A percentile compares a stretch with the other conserved stretches of the same genome.
Evolutionary conservation across 805 yeast genomes (phyloP).

Genomic region (Metschnikowia noctiluminum): DNA sequence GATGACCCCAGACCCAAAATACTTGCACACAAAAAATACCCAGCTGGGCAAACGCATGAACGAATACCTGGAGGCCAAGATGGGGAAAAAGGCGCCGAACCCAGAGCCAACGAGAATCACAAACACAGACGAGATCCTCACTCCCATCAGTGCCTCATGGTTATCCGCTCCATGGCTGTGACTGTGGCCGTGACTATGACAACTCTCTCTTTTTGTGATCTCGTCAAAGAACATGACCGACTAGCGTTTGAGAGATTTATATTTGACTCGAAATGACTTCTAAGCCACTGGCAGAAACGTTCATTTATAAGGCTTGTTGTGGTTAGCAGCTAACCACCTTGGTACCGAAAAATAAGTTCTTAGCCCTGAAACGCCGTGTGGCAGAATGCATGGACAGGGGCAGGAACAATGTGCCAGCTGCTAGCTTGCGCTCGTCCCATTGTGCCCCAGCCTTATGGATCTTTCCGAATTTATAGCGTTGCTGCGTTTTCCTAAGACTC

Average conservation of each 20-base stretch:
- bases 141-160: conserved; percentile 41
- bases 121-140: conserved; percentile 60
- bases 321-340: neutral
- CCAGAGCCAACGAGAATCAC: conserved; percentile 55
- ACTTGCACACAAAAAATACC: conserved; percentile 67
- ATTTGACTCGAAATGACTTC: too few relatives aligned
- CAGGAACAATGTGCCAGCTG: neutral
- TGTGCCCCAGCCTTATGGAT: neutral
- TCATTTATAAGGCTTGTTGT: neutral
- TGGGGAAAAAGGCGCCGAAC: conserved; percentile 59
- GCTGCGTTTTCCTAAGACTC: neutral
- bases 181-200: conserved; percentile 5
- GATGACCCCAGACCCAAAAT: conserved; percentile 82
- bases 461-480: neutral
- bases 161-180: conserved; percentile 44
- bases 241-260: neutral
- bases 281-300: too few relatives aligned
- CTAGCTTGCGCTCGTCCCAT: neutral
- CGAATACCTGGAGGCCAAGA: conserved; percentile 57
- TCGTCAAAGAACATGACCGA: neutral
- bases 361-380: conserved; percentile 3
- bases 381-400: neutral
- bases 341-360: neutral
- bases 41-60: conserved; percentile 57
- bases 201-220: conserved; percentile 4